Percentiles rank a stretch among this genome's conserved stretches.
Conservation (phyloP, 768 basidiomycete species). For the Tephrocybe sp. region DNA sequence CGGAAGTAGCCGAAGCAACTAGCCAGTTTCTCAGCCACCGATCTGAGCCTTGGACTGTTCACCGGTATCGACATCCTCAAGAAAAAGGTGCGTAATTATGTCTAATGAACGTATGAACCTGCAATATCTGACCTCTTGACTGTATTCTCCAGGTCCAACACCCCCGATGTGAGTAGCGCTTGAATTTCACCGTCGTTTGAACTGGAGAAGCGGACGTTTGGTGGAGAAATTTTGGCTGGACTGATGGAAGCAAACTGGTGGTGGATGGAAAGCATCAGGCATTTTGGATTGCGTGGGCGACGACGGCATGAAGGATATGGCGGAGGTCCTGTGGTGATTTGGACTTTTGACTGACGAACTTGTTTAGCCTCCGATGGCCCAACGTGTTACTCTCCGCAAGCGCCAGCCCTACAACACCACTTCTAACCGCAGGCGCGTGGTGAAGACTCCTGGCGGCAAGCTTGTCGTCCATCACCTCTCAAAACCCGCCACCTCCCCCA, state of each 20-base stretch:
- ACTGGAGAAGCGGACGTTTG: not conserved
- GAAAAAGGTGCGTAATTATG: constrained; percentile 28
- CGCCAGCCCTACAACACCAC: constrained; percentile 98
- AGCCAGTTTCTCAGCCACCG: constrained; percentile 40
- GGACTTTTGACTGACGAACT: constrained; percentile 2
- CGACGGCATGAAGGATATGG: not conserved
- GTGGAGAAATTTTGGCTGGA: not conserved
- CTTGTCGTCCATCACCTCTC: constrained; percentile 98
- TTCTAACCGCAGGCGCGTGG: constrained; percentile 91
- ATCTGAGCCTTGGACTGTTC: constrained; percentile 27
- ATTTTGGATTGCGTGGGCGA: not conserved
- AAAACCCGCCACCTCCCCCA: constrained; percentile 88
- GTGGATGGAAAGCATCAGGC: too few species aligned
- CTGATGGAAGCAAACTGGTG: not conserved
- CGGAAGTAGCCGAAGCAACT: constrained; percentile 35
- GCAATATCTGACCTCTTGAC: constrained; percentile 2
- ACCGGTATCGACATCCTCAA: constrained; percentile 63
- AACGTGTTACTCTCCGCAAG: constrained; percentile 99
- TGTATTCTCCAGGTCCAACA: constrained; percentile 12
- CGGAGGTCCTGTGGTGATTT: not conserved
- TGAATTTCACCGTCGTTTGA: not conserved
- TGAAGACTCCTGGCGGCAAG: constrained; percentile 98
- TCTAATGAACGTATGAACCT: constrained; percentile 4
- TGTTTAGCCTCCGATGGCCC: constrained; percentile 69
- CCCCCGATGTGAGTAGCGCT: constrained; percentile 33